Conservation (phyloP, 495 filamentous ascomycete species). For the Schizothecium vesticola region DNA sequence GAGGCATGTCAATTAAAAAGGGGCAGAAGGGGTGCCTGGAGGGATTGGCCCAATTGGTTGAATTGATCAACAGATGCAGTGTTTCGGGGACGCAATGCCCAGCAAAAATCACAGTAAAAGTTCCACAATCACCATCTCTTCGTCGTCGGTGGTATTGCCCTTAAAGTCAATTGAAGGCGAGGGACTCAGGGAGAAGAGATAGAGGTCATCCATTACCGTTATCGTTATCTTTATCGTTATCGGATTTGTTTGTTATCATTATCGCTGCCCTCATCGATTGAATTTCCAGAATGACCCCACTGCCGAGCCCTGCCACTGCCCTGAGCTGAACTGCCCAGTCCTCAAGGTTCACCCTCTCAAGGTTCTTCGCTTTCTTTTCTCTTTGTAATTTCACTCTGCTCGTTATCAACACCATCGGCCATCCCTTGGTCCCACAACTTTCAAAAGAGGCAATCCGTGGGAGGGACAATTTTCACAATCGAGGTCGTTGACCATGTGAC, state of each 20-base stretch:
- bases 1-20: background rate
- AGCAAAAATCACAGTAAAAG: background rate
- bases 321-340: background rate
- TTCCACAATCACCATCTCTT: background rate
- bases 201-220: background rate
- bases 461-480: background rate
- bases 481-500: constrained; percentile 5
- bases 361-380: background rate
- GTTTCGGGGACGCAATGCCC: background rate
- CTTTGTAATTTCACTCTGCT: background rate
- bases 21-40: background rate
- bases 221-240: constrained; percentile 1
- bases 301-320: too few species aligned
- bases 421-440: background rate
- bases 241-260: background rate
- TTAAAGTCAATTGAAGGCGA: background rate
- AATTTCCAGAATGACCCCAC: background rate
- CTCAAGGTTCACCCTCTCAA: background rate
- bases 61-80: background rate
- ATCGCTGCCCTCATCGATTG: background rate
- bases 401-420: background rate
- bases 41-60: background rate
- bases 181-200: background rate
- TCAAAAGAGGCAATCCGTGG: background rate
- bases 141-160: too few species aligned